A percentile compares a stretch with the other conserved stretches of the same genome.
These are phyloP conservation scores for Jacaranda mimosifolia DNA, from an alignment of 257 asterid species.

Conservation along the genomic window DNA sequence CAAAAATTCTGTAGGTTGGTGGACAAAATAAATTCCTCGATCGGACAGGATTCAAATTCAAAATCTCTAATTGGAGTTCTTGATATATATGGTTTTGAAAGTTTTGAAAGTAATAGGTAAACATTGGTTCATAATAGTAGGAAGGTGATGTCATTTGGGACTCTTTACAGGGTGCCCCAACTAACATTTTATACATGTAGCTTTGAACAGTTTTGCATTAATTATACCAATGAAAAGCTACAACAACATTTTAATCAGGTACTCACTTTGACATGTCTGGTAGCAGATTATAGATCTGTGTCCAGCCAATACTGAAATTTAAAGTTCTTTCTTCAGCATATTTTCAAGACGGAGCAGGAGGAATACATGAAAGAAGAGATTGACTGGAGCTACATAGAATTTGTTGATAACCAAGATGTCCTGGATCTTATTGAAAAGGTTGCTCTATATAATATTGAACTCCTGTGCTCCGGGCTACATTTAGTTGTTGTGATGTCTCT, in stretches of 20 bases:
- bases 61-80: conserved; percentile 86
- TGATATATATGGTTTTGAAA: conserved; percentile 95
- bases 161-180: conserved; percentile 20
- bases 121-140: conserved; percentile 29
- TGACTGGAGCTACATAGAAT: conserved; percentile 93
- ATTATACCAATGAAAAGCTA: conserved; percentile 92
- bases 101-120: conserved; percentile 85
- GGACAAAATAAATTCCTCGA: conserved; percentile 79
- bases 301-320: conserved; percentile 40
- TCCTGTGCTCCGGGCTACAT: conserved; percentile 11
- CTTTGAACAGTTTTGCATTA: conserved; percentile 93
- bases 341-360: conserved; percentile 96
- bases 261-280: conserved; percentile 37
- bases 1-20: conserved; percentile 72
- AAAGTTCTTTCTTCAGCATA: conserved; percentile 63
- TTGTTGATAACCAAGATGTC: conserved; percentile 90
- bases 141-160: conserved; percentile 19
- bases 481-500: conserved; percentile 21
- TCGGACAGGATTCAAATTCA: conserved; percentile 89
- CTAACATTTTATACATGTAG: conserved; percentile 53
- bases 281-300: conserved; percentile 29
- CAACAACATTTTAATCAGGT: conserved; percentile 99
- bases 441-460: conserved; percentile 35
- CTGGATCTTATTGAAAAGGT: conserved; percentile 96
- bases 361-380: conserved; percentile 89